Conservation (phyloP, 768 basidiomycete genomes). For the Collybia sordida region DNA sequence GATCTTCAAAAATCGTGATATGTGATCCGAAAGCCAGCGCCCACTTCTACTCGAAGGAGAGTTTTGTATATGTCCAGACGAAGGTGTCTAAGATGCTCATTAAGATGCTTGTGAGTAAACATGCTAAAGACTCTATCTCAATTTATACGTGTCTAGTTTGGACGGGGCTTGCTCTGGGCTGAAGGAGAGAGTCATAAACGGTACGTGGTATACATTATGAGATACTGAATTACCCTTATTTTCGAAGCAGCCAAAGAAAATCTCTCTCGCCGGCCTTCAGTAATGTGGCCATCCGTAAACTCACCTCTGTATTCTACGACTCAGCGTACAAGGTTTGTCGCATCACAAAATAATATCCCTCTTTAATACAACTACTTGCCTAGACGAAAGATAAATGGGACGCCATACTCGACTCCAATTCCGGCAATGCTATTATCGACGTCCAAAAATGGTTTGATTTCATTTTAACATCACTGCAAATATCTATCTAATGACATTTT, state of each 20-base stretch:
- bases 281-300: constrained; percentile 45
- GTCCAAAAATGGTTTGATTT: constrained; percentile 41
- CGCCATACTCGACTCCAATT: constrained; percentile 17
- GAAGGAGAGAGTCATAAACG: constrained; percentile 42
- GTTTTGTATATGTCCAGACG: constrained; percentile 45
- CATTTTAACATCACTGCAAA: constrained; percentile 20
- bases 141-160: constrained; percentile 26
- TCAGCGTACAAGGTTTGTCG: constrained; percentile 45
- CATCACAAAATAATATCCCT: not conserved
- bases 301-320: constrained; percentile 50
- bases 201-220: not conserved
- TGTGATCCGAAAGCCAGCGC: constrained; percentile 49
- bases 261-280: constrained; percentile 53
- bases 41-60: constrained; percentile 51
- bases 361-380: not conserved
- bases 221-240: not conserved
- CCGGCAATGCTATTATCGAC: constrained; percentile 46
- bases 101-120: constrained; percentile 33
- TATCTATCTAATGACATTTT: constrained; percentile 31
- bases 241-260: constrained; percentile 41
- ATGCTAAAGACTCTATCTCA: not conserved
- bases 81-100: constrained; percentile 32
- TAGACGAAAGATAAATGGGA: constrained; percentile 31
- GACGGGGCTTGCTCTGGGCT: constrained; percentile 37
- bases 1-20: constrained; percentile 32